Evolutionary conservation across 1,284 basidiomycete genomes (phyloP), one percentile per base, ranked within the genome.

Genomic region (Ganoderma meredithae): DNA sequence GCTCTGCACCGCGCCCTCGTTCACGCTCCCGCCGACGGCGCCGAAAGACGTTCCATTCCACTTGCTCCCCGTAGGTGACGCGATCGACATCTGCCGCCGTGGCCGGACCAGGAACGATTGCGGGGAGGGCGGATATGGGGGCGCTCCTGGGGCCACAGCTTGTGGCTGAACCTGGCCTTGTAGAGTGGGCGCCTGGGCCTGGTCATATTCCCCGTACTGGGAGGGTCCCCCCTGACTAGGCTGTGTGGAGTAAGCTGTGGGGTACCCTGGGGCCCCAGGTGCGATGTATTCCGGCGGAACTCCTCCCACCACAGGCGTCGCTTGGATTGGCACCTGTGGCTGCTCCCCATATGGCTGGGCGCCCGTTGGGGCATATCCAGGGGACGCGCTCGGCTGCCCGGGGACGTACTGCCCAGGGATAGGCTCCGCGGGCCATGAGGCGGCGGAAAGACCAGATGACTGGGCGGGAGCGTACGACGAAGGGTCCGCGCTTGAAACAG

Each of bases 381-480:
- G 10, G 17, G 67, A 17, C 17, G 58, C 62, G 7, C 49, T 56
- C 7, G 56, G 44, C 33, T 53, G 66, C 22, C 19, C 47, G 10
- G 22, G 22, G 22, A 49, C 22, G 9, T 62, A 73, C 40, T 66
- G 68, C 39, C 65, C 63, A 12, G 64, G 19, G 39, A 67, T 56
- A n/a, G 83, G 79, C 40, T 83, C 83, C 7, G 81, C 77, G 2
- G 83, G 81, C 83, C 84, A 84, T 2, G 85, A 79, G 3, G 87
- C 84, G 64, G 81, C 81, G 12, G 74, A 74, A 1, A 78, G 69
- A 22, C 66, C 70, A 6, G 75, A 63, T 0, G 69, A 67, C 31
- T 72, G 66, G 31, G 70, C 64, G 12, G 76, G 70, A 9, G 69
- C 68, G 49, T 74, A 80, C 1, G 77, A 67, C 36, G 74, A 63